These are phyloP conservation scores for Cruciata laevipes DNA, from an alignment of 257 asterid genomes.

Conservation along the genomic window DNA sequence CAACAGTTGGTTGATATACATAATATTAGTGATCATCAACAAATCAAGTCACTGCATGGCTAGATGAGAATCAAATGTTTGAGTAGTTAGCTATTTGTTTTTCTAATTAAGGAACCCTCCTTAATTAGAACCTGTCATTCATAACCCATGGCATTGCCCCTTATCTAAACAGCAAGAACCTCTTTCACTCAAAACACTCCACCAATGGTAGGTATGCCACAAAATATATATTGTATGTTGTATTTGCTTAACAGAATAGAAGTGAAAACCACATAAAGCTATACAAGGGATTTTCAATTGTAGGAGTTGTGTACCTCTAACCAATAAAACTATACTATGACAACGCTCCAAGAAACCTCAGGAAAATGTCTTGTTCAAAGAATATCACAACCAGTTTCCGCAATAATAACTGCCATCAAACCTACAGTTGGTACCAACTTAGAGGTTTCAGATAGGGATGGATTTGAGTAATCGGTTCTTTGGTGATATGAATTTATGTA, in stretches of 20 bases:
- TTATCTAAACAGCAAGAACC: not conserved
- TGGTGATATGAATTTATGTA: not conserved
- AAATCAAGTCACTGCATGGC: not conserved
- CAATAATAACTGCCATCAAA: not conserved
- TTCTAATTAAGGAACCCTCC: not conserved
- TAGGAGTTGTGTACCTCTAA: not conserved
- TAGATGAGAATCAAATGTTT: not conserved
- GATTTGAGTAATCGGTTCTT: not conserved
- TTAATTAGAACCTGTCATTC: not conserved
- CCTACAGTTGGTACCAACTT: not conserved
- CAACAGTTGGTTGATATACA: not conserved
- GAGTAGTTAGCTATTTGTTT: too few species aligned
- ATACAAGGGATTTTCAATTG: not conserved
- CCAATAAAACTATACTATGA: too few species aligned
- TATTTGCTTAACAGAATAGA: not conserved
- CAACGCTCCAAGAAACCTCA: not conserved
- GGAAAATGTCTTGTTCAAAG: not conserved
- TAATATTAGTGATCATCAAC: not conserved
- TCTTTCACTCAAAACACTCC: not conserved
- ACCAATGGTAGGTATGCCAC: not conserved
- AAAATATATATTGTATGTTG: too few species aligned
- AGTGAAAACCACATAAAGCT: not conserved
- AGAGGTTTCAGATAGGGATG: not conserved
- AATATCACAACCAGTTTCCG: not conserved
- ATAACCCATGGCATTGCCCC: not conserved